These are phyloP conservation scores for Allantophomopsis lycopodina DNA, from an alignment of 2,329 filamentous ascomycete species.

Conservation along the genomic window DNA sequence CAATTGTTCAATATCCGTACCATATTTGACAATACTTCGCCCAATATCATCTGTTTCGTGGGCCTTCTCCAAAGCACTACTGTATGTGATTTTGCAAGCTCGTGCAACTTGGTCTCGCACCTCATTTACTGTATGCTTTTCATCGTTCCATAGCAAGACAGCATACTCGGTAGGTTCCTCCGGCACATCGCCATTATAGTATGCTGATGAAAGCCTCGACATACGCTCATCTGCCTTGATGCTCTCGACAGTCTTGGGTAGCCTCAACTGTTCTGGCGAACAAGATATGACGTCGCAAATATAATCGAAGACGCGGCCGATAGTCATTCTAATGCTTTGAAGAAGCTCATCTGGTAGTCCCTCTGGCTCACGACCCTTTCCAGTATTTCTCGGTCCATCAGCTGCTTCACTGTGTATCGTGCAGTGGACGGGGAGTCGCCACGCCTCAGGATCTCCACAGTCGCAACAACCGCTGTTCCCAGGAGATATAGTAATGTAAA, in stretches of 20 bases:
- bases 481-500: constrained; percentile 74
- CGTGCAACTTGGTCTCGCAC: constrained; percentile 82
- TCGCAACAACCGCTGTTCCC: constrained; percentile 96
- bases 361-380: constrained; percentile 45
- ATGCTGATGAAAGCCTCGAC: constrained; percentile 63
- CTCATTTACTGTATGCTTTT: constrained; percentile 92
- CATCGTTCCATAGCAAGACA: constrained; percentile 90
- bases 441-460: constrained; percentile 91
- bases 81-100: constrained; percentile 62
- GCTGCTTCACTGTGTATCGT: constrained; percentile 72
- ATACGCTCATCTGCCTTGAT: constrained; percentile 70
- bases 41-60: constrained; percentile 84
- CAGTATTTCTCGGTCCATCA: constrained; percentile 27
- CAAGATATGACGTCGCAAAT: constrained; percentile 97
- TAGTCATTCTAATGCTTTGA: constrained; percentile 69
- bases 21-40: constrained; percentile 70
- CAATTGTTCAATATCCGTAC: constrained; percentile 56
- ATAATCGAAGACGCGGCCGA: constrained; percentile 79
- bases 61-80: constrained; percentile 60
- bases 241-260: constrained; percentile 69
- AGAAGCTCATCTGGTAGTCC: constrained; percentile 62
- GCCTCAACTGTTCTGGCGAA: constrained; percentile 84
- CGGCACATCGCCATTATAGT: constrained; percentile 52
- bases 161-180: constrained; percentile 64
- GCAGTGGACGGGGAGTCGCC: constrained; percentile 77